Percentiles rank a stretch among this genome's conserved stretches.
phyloP scores from a whole-genome alignment of 2,329 filamentous ascomycete genomes.

The Botrytis medusae region DNA sequence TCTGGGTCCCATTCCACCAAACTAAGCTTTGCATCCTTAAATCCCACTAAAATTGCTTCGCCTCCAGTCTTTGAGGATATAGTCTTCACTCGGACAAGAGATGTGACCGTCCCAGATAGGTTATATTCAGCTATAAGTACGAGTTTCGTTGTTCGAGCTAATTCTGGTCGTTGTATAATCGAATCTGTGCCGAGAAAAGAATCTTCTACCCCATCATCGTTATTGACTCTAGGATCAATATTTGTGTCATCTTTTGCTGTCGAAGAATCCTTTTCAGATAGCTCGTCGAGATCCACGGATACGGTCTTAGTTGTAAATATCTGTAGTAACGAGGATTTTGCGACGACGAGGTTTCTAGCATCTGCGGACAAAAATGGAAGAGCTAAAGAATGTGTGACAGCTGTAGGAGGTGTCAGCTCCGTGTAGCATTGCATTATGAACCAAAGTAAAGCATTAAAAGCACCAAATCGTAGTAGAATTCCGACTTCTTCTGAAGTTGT shows the following conservation, averaged over 20 bases:
- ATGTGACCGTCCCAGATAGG: conserved; percentile 80
- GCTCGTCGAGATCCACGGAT: conserved; percentile 55
- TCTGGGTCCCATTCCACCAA: conserved; percentile 91
- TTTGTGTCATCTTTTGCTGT: conserved; percentile 46
- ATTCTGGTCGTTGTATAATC: conserved; percentile 60
- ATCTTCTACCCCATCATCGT: conserved; percentile 64
- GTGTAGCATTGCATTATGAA: conserved; percentile 90
- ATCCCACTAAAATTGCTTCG: conserved; percentile 78
- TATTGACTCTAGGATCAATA: conserved; percentile 52
- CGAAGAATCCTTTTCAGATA: conserved; percentile 30
- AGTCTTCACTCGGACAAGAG: conserved; percentile 74
- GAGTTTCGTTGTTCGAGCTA: conserved; percentile 70
- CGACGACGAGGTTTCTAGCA: conserved; percentile 83
- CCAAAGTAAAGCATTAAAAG: conserved; percentile 16
- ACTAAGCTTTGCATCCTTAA: conserved; percentile 89
- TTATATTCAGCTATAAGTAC: conserved; percentile 82
- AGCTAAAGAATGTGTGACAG: conserved; percentile 83
- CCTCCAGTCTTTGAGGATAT: conserved; percentile 74
- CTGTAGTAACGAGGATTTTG: conserved; percentile 89
- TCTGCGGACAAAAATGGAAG: conserved; percentile 74
- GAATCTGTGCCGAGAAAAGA: conserved; percentile 65
- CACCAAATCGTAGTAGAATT: conserved; percentile 23
- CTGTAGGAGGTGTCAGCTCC: conserved; percentile 90
- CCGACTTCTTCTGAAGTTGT: conserved; percentile 10
- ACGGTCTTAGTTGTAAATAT: conserved; percentile 76